A percentile compares a stretch with the other conserved stretches of the same genome.
phyloP scores from a whole-genome alignment of 2,329 filamentous ascomycete genomes.

The Diaporthe vexans region DNA sequence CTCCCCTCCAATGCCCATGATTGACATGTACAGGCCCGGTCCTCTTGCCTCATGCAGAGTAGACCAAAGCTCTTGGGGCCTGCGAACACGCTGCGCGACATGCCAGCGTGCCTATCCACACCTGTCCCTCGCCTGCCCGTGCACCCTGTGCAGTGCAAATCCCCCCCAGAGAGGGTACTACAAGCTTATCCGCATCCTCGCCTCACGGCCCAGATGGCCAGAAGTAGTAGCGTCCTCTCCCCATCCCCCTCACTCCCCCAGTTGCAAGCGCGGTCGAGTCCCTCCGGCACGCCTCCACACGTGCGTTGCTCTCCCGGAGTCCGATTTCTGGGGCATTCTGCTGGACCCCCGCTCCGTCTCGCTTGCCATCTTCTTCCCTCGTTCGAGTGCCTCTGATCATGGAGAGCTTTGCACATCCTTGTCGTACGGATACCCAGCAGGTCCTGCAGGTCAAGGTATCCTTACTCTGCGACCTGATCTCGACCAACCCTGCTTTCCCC shows the following conservation, averaged over 20 bases:
- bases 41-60: constrained; percentile 29
- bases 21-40: constrained; percentile 3
- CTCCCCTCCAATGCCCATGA: constrained; percentile 3
- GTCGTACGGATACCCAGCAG: constrained; percentile 6
- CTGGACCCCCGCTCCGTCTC: constrained; percentile 17
- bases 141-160: constrained; percentile 17
- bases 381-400: background rate
- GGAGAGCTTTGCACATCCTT: constrained; percentile 19
- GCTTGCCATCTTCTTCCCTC: constrained; percentile 6
- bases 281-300: constrained; percentile 38
- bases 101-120: constrained; percentile 9
- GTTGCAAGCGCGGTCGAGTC: constrained; percentile 37
- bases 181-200: constrained; percentile 23
- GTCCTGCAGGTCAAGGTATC: constrained; percentile 31
- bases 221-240: constrained; percentile 38
- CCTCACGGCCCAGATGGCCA: constrained; percentile 38
- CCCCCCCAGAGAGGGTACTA: constrained; percentile 14
- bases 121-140: constrained; percentile 20
- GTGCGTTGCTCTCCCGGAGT: constrained; percentile 8
- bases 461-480: constrained; percentile 26
- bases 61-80: background rate
- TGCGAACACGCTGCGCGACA: constrained; percentile 28
- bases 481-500: constrained; percentile 31
- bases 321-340: constrained; percentile 17
- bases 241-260: constrained; percentile 31